These are phyloP conservation scores for Raphanus raphanistrum DNA, from an alignment of 345 rosid species.

Conservation along the genomic window DNA sequence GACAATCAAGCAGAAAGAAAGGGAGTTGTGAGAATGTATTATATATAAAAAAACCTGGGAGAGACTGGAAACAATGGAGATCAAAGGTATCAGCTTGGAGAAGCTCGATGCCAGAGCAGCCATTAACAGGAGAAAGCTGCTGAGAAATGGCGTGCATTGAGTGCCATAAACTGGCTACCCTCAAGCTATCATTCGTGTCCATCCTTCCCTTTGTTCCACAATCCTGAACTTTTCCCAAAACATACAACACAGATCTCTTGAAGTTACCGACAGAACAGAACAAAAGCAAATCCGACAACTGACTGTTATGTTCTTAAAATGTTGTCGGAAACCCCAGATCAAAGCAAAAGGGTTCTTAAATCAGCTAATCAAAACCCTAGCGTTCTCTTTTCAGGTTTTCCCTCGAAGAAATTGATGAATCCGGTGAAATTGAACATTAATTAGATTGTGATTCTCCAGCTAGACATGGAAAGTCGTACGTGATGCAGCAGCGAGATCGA, in stretches of 20 bases:
- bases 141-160: conserved; percentile 99
- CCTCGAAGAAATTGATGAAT: background rate
- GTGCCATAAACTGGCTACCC: conserved; percentile 98
- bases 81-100: conserved; percentile 95
- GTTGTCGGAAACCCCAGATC: background rate
- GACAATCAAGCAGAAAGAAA: conserved; percentile 15
- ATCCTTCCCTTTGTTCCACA: conserved; percentile 91
- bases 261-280: background rate
- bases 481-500: background rate
- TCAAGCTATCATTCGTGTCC: conserved; percentile 96
- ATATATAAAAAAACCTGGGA: conserved; percentile 58
- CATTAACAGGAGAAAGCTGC: conserved; percentile 85
- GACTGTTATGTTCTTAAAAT: background rate
- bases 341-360: background rate
- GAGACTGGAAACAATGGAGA: conserved; percentile 95
- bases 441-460: background rate
- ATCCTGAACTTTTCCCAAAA: conserved; percentile 49
- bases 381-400: background rate
- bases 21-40: background rate
- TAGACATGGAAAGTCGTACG: too few relatives aligned
- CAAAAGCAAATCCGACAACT: background rate
- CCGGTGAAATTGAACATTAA: background rate
- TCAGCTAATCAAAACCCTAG: conserved; percentile 8
- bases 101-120: conserved; percentile 92
- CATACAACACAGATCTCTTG: background rate